Base-by-base conservation (phyloP, 2,329 filamentous ascomycete species). In the Neocucurbitaria cava region DNA sequence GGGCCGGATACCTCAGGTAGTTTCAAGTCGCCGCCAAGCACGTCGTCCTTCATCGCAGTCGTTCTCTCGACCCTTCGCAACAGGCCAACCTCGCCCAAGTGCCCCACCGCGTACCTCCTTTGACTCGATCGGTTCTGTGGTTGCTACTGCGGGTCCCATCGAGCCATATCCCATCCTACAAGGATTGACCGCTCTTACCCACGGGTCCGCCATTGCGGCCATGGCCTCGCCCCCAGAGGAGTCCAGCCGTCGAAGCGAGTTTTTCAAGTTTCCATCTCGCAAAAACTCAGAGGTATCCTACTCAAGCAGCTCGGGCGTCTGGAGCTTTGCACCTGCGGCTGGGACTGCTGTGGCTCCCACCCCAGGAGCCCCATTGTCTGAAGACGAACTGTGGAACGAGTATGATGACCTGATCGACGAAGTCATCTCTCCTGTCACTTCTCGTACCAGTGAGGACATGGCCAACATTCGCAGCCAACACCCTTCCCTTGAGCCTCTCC, bases 371-470 rank as follows among this genome's bases (percentile, higher is more conserved):
- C 87, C 86, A 0, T 82, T 88, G 3, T 86, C 80, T 1, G 90
- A 96, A 61, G 94, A 97, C 65, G 94, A 97, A 70, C 84, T 96
- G 1, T 98, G 94, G 94, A 88, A 93, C 46, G 94, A 96, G 75
- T 97, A 96, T 70, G 88, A 98, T 62, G 94, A 97, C 65, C 79
- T 97, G 11, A 84, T 97, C 49, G 90, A 90, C 47, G 88, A 91
- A 52, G 83, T 87, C 10, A 82, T 85, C 45, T 83, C 82, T 4
- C 77, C 81, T 23, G 7, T 76, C 20, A 61, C 63, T 24, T 59
- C 62, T 17, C 54, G 48, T 23, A 54, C 38, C 8, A 53, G 47
- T 9, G 52, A 53, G 23, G 52, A 54, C 5, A 54, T 49, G 43
- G 40, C 53, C 13, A 61, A 56, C 36, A 26, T 55, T 31, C 61